Evolutionary conservation across 768 basidiomycete genomes (phyloP).

Genomic region (Boletales sp.): DNA sequence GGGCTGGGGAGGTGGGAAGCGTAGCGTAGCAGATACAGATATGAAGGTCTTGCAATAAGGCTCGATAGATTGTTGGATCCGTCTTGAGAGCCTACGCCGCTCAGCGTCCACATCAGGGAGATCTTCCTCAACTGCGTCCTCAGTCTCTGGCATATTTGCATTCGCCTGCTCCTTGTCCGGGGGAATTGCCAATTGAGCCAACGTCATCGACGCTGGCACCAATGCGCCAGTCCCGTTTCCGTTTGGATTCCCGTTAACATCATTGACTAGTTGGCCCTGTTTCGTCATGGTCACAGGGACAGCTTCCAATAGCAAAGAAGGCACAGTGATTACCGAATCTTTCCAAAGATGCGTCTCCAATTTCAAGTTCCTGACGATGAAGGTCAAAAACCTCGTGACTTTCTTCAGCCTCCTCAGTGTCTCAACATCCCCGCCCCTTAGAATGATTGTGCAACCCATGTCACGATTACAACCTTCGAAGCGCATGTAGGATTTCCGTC

Average conservation of each 20-base stretch:
- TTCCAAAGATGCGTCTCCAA: constrained; percentile 94
- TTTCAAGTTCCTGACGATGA: constrained; percentile 90
- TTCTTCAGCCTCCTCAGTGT: constrained; percentile 84
- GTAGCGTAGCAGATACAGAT: constrained; percentile 88
- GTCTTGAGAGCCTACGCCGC: constrained; percentile 61
- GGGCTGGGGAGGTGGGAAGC: constrained; percentile 90
- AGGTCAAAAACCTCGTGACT: constrained; percentile 86
- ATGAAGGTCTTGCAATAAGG: constrained; percentile 86
- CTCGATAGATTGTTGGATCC: constrained; percentile 78
- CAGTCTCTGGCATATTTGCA: constrained; percentile 9
- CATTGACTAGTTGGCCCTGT: constrained; percentile 24
- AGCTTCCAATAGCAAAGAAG: constrained; percentile 62
- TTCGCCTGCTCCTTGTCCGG: constrained; percentile 15
- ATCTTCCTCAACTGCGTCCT: constrained; percentile 39
- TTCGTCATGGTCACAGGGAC: constrained; percentile 41
- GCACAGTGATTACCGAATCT: constrained; percentile 76
- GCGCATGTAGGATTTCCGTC: constrained; percentile 94
- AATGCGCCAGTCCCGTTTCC: constrained; percentile 9
- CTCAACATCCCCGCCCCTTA: constrained; percentile 83
- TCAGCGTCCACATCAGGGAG: constrained; percentile 72
- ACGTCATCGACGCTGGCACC: constrained; percentile 23
- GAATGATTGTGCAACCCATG: constrained; percentile 90
- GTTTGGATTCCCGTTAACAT: constrained; percentile 21
- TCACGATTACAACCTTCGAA: constrained; percentile 94
- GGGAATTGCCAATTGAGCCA: constrained; percentile 20